Base-by-base conservation (phyloP, 2,329 filamentous ascomycete genomes). In the Tolypocladium inflatum region DNA sequence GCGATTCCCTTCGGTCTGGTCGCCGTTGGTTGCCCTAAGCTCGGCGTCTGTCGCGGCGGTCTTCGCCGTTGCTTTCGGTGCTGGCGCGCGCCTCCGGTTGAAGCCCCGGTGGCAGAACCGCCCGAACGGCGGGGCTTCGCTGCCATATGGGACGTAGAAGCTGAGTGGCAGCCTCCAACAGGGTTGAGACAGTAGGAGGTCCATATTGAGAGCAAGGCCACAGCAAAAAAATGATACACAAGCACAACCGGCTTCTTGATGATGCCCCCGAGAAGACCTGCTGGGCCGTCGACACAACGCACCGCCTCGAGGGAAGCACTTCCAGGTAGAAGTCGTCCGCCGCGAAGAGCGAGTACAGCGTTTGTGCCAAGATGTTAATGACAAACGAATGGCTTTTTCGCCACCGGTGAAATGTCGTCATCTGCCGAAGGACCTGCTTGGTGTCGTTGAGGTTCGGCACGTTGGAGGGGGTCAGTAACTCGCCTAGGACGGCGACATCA, bases 311-410 rank as follows among this genome's bases (percentile, higher is more conserved):
- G 90, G 80, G 77, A 99, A 99, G 84, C 57, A 89, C 86, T 62
- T 83, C 84, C 55, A 97, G 83, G 68, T 92, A 83, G 50, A 79
- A 74, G 72, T 90, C 88, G 70, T 95, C 80, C 55, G 93, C 94
- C 19, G 93, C 91, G 70, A 97, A 99, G 13, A 99, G 83, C 38
- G 83, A 80, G 76, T 99, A 99, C 1, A 99, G 81, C 0, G 94
- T 92, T 78, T 94, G 90, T 1, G 94, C 93, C 19, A 99, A 85
- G 65, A 97, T 96, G 74, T 99, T 99, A 79, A 99, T 94, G 65
- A 96, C 92, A 56, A 85, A 85, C 0, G 90, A 90, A 54, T 92
- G 79, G 62, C 80, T 77, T 77, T 97, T 97, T 67, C 94, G 85
- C 64, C 80, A 79, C 90, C 90, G 96, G 80, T 97, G 91, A 75